Conservation (phyloP, 495 filamentous ascomycete species). For the Penicillium flavigenum region DNA sequence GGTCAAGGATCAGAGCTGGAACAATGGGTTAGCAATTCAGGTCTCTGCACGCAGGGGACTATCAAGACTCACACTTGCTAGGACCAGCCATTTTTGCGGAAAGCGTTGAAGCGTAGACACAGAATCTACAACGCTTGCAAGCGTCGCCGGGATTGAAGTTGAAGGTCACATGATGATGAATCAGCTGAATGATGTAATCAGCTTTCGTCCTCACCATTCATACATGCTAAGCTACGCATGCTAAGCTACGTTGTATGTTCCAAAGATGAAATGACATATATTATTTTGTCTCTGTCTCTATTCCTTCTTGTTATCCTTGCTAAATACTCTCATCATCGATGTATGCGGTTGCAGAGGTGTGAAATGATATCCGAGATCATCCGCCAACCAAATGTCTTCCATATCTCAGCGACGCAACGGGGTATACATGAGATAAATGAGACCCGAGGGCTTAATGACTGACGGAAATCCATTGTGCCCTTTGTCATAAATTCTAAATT, state of each 20-base stretch:
- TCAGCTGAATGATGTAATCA: constrained; percentile 13
- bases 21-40: constrained; percentile 15
- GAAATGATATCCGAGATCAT: constrained; percentile 2
- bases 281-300: neutral
- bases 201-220: neutral
- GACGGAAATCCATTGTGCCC: neutral
- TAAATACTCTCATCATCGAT: neutral
- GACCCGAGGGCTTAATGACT: neutral
- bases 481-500: neutral
- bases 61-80: constrained; percentile 45
- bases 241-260: neutral
- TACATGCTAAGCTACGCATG: neutral
- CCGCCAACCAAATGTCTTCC: constrained; percentile 6
- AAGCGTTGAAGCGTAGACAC: constrained; percentile 19
- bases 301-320: neutral
- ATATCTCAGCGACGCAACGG: constrained; percentile 1
- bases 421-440: constrained; percentile 2
- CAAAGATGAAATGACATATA: neutral
- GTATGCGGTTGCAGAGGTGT: neutral
- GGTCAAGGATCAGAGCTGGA: constrained; percentile 65
- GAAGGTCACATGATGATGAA: constrained; percentile 15
- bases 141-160: constrained; percentile 15
- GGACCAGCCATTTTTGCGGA: constrained; percentile 48
- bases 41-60: neutral
- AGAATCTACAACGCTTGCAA: constrained; percentile 1